These are phyloP conservation scores for Dunaliella sp. DNA, from an alignment of 139 green algal species.

Conservation along the genomic window DNA sequence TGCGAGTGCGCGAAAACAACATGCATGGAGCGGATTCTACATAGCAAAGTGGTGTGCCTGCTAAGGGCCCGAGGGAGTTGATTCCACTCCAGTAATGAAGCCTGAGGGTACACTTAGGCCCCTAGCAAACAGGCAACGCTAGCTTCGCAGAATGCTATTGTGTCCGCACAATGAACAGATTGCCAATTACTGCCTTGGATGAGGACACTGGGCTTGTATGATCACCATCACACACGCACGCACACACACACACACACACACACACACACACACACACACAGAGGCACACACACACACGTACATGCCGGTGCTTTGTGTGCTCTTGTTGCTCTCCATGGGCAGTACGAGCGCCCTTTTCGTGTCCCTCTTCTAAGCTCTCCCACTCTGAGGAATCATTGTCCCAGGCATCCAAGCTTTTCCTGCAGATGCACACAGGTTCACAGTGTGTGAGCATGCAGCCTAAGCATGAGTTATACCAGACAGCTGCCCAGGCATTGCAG, in stretches of 20 bases:
- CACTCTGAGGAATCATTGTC: not conserved
- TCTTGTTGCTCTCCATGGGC: not conserved
- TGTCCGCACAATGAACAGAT: too few relatives aligned
- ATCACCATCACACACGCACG: conserved; percentile 4
- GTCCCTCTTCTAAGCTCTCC: not conserved
- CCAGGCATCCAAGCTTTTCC: not conserved
- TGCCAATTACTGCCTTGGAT: too few relatives aligned
- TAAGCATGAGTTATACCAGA: too few relatives aligned
- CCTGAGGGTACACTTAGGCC: too few relatives aligned
- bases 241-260: conserved; percentile 15
- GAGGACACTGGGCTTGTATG: too few relatives aligned
- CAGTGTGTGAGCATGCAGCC: too few relatives aligned
- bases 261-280: conserved; percentile 20
- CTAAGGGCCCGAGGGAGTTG: too few relatives aligned
- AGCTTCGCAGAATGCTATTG: not conserved
- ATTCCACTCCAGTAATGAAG: too few relatives aligned
- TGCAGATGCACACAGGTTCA: too few relatives aligned
- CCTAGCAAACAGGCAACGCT: not conserved
- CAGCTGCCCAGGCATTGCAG: too few relatives aligned
- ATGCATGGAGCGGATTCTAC: too few relatives aligned
- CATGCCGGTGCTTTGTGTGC: not conserved
- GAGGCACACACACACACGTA: conserved; percentile 7
- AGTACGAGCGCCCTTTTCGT: not conserved
- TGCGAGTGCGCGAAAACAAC: too few relatives aligned
- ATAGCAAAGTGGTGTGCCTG: not conserved